Base-by-base conservation (phyloP, 129 eudicot species). In the Erigeron canadensis region DNA sequence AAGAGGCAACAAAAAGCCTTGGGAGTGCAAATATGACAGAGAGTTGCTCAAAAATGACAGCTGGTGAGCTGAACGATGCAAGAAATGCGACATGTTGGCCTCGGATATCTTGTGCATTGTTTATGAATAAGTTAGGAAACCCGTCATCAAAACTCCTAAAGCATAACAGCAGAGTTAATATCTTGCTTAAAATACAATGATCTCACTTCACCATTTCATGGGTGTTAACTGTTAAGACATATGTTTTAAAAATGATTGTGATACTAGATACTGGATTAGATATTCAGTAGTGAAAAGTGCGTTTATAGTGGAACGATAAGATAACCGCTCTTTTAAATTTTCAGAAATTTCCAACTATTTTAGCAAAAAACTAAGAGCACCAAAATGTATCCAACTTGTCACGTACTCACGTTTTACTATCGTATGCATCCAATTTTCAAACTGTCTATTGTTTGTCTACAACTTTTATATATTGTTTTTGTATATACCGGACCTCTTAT, bases 11-110 rank as follows among this genome's bases (percentile, higher is more conserved):
- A 75, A 93, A 93, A 66, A 93, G 84, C 84, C 87, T 86, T 23
- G 98, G 96, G 65, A 93, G 95, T 47, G 96, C 98, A 82, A 83
- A 89, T 57, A 93, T 93, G 60, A 89, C 96, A 17, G 98, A 93
- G 12, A 93, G 95, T 65, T 93, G 98, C 81, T 93, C 96, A 69
- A 93, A 89, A 38, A 93, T 89, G 53, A 93, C 98, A 21, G 65
- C 90, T 4, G 98, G 94, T 0, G 95, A 89, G 85, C 96, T 93
- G 83, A 93, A 93, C 13, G 96, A 89, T 54, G 96, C 98, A 57
- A 93, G 74, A 81, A 93, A 93, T 7, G 96, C 94, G 50, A 93
- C 96, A 77, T 92, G 98, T 72, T 89, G 95, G 77, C 96, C 98
- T 78, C 95, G 82, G 72, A 93, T 89, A 60, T 86, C 92, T 58